Conservation (phyloP, 495 filamentous ascomycete genomes). For the Aspergillus bertholletiae region DNA sequence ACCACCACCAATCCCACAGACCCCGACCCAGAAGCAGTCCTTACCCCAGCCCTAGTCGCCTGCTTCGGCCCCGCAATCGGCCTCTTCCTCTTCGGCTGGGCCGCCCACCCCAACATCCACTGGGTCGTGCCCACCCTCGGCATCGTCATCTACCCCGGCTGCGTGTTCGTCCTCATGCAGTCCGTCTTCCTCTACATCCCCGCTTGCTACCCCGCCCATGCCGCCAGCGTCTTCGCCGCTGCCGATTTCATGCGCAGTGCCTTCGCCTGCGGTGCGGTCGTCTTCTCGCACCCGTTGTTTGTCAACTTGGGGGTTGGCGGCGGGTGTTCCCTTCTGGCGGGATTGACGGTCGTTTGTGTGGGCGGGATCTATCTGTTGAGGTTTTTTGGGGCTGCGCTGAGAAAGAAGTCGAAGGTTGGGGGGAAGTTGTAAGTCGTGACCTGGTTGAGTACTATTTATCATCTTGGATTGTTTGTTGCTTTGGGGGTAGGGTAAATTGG, state of each 20-base stretch:
- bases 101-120: slow-evolving; percentile 48
- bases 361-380: slow-evolving; percentile 51
- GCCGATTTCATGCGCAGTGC: slow-evolving; percentile 45
- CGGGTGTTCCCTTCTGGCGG: slow-evolving; percentile 51
- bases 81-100: slow-evolving; percentile 65
- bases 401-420: slow-evolving; percentile 19
- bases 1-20: no score
- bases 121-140: slow-evolving; percentile 64
- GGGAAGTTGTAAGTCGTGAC: no score
- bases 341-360: slow-evolving; percentile 48
- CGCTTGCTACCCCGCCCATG: slow-evolving; percentile 49
- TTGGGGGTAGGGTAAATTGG: no score
- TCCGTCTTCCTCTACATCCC: slow-evolving; percentile 56
- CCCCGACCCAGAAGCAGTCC: slow-evolving; percentile 36
- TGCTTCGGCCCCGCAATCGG: slow-evolving; percentile 52
- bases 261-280: slow-evolving; percentile 46
- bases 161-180: slow-evolving; percentile 50
- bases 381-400: slow-evolving; percentile 46
- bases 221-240: slow-evolving; percentile 49
- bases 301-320: slow-evolving; percentile 44
- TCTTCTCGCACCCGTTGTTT: slow-evolving; percentile 46
- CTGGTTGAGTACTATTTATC: no score
- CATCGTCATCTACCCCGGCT: slow-evolving; percentile 46
- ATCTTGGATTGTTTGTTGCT: no score
- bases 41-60: slow-evolving; percentile 54